Evolutionary conservation across 176 grass and related monocot genomes (phyloP).

Genomic region (Ampelocalamus luodianensis): DNA sequence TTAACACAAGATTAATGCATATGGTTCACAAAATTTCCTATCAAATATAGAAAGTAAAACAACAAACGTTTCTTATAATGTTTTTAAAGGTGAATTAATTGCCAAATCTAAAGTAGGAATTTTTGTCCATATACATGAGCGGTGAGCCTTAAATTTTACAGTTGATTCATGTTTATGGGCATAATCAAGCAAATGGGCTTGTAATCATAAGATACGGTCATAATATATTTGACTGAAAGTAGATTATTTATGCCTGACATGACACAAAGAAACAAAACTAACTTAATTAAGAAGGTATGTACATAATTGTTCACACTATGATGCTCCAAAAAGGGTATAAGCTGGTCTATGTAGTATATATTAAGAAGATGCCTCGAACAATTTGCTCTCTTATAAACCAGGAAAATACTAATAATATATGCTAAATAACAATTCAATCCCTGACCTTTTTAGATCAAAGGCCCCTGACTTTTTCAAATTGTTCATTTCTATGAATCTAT

Average conservation of each 20-base stretch:
- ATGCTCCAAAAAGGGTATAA: neutral
- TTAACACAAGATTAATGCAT: neutral
- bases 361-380: conserved; percentile 14
- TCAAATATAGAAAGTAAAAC: neutral
- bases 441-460: neutral
- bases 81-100: neutral
- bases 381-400: neutral
- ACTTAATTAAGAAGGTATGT: neutral
- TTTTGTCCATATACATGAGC: neutral
- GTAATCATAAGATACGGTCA: conserved; percentile 40
- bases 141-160: neutral
- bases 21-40: neutral
- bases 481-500: neutral
- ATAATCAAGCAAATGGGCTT: conserved; percentile 5
- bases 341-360: neutral
- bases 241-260: neutral
- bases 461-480: neutral
- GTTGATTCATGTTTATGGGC: neutral
- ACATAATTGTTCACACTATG: neutral
- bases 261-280: conserved; percentile 25
- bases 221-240: conserved; percentile 15
- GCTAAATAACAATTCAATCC: neutral
- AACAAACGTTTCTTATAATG: neutral
- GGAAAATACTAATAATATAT: neutral
- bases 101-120: neutral